phyloP scores from a whole-genome alignment of 2,329 filamentous ascomycete genomes.

The Penicillium glabrum region DNA sequence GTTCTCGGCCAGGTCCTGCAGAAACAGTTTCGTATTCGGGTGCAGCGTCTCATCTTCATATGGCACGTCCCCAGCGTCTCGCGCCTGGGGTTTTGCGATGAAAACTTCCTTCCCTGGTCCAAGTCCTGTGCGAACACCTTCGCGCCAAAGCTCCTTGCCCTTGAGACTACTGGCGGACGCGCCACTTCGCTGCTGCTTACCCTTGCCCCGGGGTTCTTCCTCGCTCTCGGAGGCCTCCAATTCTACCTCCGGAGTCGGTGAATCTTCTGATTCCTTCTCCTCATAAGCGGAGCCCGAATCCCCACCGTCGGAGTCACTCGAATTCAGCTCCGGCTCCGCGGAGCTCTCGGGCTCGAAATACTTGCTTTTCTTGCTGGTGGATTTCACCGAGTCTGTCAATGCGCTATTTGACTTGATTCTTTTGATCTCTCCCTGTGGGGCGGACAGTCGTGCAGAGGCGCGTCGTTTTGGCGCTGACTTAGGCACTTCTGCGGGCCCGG shows the following conservation, averaged over 20 bases:
- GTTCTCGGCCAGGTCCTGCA: constrained; percentile 58
- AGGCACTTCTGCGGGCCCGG: constrained; percentile 35
- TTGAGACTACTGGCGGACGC: constrained; percentile 17
- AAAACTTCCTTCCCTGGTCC: constrained; percentile 61
- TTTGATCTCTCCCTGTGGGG: constrained; percentile 29
- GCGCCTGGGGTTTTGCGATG: constrained; percentile 64
- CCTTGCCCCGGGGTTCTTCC: constrained; percentile 5
- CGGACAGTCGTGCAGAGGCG: constrained; percentile 33
- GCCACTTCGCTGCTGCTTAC: background rate
- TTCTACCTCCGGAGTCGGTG: constrained; percentile 10
- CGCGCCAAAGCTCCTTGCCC: constrained; percentile 56
- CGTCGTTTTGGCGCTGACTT: constrained; percentile 34
- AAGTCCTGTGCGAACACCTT: constrained; percentile 55
- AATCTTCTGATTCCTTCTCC: constrained; percentile 9
- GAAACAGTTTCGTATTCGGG: constrained; percentile 63
- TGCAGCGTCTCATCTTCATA: constrained; percentile 61
- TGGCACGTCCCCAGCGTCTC: constrained; percentile 57
- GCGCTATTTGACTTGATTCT: constrained; percentile 30
- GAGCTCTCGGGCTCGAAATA: constrained; percentile 49
- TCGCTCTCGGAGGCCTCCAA: constrained; percentile 11
- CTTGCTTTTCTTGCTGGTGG: constrained; percentile 51
- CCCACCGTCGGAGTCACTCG: constrained; percentile 76
- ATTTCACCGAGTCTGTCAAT: constrained; percentile 20
- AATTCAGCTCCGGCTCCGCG: constrained; percentile 23
- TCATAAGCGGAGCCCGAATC: constrained; percentile 54